These are phyloP conservation scores for Candida mattraensis DNA, from an alignment of 805 yeast species.

Conservation along the genomic window DNA sequence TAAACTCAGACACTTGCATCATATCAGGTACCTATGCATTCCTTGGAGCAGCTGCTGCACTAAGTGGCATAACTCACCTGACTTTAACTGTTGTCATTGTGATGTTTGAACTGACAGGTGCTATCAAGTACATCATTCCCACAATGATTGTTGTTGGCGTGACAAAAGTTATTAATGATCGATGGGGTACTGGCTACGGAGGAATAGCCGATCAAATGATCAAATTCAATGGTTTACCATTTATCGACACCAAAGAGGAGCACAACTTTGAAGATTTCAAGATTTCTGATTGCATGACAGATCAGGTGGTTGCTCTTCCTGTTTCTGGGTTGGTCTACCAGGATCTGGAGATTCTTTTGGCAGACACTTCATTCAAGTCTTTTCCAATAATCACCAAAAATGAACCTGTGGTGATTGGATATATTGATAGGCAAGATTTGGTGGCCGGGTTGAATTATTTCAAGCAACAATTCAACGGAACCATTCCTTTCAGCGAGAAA, in stretches of 20 bases:
- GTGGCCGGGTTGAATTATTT: conserved; percentile 28
- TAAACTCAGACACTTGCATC: conserved; percentile 53
- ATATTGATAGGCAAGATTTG: conserved; percentile 43
- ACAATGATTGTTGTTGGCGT: conserved; percentile 94
- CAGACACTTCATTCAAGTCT: conserved; percentile 40
- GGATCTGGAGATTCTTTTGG: conserved; percentile 35
- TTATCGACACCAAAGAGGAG: conserved; percentile 70
- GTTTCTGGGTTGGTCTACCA: conserved; percentile 34
- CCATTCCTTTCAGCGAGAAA: conserved; percentile 3
- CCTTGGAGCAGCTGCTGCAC: conserved; percentile 92
- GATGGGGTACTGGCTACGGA: conserved; percentile 64
- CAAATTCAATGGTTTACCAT: conserved; percentile 82
- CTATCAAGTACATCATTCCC: conserved; percentile 85
- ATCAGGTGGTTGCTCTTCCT: conserved; percentile 39
- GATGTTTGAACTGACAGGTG: conserved; percentile 97
- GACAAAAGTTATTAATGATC: conserved; percentile 76
- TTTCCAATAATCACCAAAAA: conserved; percentile 52
- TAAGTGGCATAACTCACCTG: conserved; percentile 91
- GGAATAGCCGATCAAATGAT: conserved; percentile 98
- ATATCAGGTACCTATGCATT: conserved; percentile 96
- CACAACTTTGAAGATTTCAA: conserved; percentile 49
- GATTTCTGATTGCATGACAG: conserved; percentile 65
- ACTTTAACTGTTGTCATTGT: conserved; percentile 92
- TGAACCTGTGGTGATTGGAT: conserved; percentile 43
- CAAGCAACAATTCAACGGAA: conserved; percentile 15